These are phyloP conservation scores for Avena sativa DNA, from an alignment of 176 grass and related monocot genomes.

Conservation along the genomic window DNA sequence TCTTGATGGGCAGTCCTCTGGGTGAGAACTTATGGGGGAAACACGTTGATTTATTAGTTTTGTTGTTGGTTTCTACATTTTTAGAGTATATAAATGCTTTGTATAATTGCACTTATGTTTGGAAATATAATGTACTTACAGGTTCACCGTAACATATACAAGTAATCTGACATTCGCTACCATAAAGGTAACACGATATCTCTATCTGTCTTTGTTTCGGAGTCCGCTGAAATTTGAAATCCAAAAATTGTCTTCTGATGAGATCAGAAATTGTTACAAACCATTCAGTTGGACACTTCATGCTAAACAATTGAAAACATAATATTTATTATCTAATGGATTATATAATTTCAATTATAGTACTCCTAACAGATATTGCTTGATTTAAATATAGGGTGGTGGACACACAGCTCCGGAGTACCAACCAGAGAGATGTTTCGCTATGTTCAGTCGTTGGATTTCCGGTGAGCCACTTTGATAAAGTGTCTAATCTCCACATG, in stretches of 20 bases:
- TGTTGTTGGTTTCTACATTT: neutral
- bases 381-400: constrained; percentile 31
- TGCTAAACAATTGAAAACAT: neutral
- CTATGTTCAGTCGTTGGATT: constrained; percentile 51
- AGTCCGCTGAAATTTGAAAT: neutral
- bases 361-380: neutral
- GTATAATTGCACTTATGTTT: neutral
- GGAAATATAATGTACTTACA: neutral
- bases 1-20: constrained; percentile 52
- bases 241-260: neutral
- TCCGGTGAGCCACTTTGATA: constrained; percentile 33
- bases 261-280: neutral
- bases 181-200: constrained; percentile 43
- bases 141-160: constrained; percentile 39
- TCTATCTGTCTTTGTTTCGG: neutral
- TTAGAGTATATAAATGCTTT: neutral
- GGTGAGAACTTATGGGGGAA: constrained; percentile 19
- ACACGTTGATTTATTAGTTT: neutral
- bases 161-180: constrained; percentile 63
- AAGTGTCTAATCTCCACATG: neutral
- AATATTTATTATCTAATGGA: neutral
- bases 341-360: neutral
- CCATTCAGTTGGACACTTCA: neutral
- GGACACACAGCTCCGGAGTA: constrained; percentile 58
- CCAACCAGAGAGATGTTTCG: constrained; percentile 45